phyloP scores from a whole-genome alignment of 345 rosid species.

The Raphanus raphanistrum region DNA sequence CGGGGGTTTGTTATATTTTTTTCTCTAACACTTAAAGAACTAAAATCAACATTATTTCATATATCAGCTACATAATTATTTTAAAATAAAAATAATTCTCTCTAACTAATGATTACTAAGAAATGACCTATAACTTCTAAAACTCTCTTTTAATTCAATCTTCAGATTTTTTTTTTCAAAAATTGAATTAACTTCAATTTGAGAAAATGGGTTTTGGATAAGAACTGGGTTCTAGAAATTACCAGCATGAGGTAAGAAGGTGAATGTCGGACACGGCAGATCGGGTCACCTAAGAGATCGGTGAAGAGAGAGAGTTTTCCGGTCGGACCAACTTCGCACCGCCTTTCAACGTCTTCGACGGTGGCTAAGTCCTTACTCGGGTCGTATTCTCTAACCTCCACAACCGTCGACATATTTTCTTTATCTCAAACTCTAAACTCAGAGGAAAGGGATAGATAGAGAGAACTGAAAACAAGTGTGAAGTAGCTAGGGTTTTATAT shows the following conservation, averaged over 20 bases:
- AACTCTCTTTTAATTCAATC: background rate
- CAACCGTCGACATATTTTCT: constrained; percentile 28
- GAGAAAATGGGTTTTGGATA: background rate
- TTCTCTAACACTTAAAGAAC: background rate
- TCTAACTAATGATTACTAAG: background rate
- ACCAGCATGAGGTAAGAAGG: constrained; percentile 99
- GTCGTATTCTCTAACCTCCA: constrained; percentile 75
- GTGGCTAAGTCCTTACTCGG: constrained; percentile 51
- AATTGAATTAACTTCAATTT: background rate
- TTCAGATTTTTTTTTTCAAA: background rate
- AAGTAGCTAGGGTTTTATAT: constrained; percentile 35
- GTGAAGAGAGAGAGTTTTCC: constrained; percentile 69
- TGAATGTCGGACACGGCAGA: constrained; percentile 95
- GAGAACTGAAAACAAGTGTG: constrained; percentile 11
- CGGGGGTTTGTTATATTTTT: background rate
- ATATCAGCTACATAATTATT: background rate
- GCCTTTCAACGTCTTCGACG: constrained; percentile 75
- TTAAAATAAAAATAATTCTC: background rate
- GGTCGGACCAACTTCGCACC: constrained; percentile 76
- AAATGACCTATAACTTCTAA: background rate
- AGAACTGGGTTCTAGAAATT: constrained; percentile 11
- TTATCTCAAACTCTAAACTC: background rate
- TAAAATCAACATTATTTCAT: background rate
- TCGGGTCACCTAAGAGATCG: constrained; percentile 94
- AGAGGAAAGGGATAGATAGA: constrained; percentile 11